Conservation (phyloP, 1,284 basidiomycete species). For the Puccinia hordei region DNA sequence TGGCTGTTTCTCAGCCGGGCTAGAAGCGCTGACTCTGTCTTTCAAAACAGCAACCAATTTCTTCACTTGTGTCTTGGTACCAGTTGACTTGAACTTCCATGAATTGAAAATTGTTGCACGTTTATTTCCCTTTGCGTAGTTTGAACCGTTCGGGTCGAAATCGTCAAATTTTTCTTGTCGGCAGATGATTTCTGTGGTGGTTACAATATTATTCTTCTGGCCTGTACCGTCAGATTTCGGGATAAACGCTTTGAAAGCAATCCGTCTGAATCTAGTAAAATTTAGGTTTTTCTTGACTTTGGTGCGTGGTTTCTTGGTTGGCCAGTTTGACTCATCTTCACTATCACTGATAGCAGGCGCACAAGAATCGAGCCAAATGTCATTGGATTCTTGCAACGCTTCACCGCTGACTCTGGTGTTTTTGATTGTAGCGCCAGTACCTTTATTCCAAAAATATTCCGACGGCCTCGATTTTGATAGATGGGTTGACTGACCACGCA, state of each 20-base stretch:
- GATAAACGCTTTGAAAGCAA: conserved; percentile 47
- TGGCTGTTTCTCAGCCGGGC: conserved; percentile 54
- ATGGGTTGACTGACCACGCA: conserved; percentile 2
- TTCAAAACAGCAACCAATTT: conserved; percentile 42
- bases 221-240: conserved; percentile 24
- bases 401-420: background rate
- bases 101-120: conserved; percentile 9
- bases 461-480: conserved; percentile 22
- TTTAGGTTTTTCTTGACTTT: conserved; percentile 16
- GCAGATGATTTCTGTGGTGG: conserved; percentile 8
- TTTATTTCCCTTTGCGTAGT: background rate
- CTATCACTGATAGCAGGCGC: conserved; percentile 40
- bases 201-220: conserved; percentile 23
- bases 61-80: conserved; percentile 24
- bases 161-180: conserved; percentile 3
- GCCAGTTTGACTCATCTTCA: conserved; percentile 17
- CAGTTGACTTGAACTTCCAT: conserved; percentile 35
- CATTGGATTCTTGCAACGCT: background rate
- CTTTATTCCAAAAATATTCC: conserved; percentile 45
- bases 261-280: conserved; percentile 23
- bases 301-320: background rate
- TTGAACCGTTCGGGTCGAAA: background rate
- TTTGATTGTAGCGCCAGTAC: background rate
- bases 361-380: conserved; percentile 24
- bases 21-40: conserved; percentile 52